Evolutionary conservation across 805 yeast species (phyloP).

Genomic region (Saccharomycopsis oosterbeekiorum): DNA sequence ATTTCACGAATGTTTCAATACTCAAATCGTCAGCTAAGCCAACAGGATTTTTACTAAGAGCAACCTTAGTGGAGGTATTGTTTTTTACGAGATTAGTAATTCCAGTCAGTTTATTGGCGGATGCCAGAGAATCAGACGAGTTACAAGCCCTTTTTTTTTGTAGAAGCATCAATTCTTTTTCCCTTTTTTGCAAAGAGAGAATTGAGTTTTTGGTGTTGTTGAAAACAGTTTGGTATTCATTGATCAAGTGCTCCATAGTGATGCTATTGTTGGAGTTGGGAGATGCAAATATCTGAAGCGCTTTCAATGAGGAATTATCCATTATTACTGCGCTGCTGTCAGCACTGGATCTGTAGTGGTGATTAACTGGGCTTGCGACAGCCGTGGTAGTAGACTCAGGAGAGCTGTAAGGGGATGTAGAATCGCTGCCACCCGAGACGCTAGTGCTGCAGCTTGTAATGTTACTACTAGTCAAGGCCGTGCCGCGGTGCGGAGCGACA

Average conservation of each 20-base stretch:
- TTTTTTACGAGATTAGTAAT: no score
- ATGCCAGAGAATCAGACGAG: neutral
- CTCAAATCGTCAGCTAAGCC: constrained; percentile 2
- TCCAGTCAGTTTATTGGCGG: no score
- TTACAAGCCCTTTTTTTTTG: neutral
- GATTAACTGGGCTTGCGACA: neutral
- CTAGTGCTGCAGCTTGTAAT: neutral
- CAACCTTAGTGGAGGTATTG: neutral
- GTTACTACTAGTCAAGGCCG: neutral
- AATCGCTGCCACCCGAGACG: neutral
- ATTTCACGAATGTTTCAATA: constrained; percentile 3
- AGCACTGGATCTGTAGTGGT: neutral
- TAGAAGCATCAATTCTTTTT: neutral
- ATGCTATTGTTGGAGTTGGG: neutral
- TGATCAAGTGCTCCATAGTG: neutral
- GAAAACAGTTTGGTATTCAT: neutral
- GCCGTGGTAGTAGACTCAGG: neutral
- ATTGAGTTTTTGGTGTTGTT: neutral
- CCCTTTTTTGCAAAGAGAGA: neutral
- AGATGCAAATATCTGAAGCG: neutral
- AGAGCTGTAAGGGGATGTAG: neutral
- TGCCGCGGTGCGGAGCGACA: no score
- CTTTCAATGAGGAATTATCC: neutral
- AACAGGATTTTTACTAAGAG: neutral
- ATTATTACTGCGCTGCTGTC: neutral